Percentiles rank a stretch among this genome's conserved stretches.
Evolutionary conservation across 176 grass and related monocot species (phyloP).

Genomic region (Coix lacrymajobi): DNA sequence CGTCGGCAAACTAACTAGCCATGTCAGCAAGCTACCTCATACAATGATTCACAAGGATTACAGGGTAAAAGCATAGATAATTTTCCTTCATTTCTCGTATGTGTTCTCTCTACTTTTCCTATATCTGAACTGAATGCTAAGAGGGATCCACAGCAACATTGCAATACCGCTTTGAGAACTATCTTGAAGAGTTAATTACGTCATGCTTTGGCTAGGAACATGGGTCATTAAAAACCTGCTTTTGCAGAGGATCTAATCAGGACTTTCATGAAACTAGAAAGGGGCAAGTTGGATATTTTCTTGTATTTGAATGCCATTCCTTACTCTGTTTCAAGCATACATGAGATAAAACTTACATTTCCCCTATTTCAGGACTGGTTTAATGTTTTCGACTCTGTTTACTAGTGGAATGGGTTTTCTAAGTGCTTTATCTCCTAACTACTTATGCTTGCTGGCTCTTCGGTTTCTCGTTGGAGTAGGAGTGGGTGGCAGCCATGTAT

Average conservation of each 20-base stretch:
- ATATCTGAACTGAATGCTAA: not conserved
- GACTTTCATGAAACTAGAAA: not conserved
- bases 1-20: constrained; percentile 3
- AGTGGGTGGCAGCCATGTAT: constrained; percentile 54
- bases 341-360: not conserved
- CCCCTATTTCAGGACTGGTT: constrained; percentile 53
- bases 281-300: not conserved
- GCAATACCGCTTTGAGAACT: not conserved
- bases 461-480: constrained; percentile 67
- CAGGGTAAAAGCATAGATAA: not conserved
- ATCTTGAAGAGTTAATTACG: not conserved
- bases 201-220: not conserved
- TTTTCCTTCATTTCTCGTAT: not conserved
- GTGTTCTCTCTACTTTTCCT: not conserved
- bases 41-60: not conserved
- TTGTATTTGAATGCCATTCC: not conserved
- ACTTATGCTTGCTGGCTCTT: constrained; percentile 48
- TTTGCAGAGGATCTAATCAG: not conserved
- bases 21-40: not conserved
- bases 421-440: constrained; percentile 65
- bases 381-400: constrained; percentile 58
- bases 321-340: not conserved
- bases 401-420: constrained; percentile 53
- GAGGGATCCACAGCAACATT: not conserved
- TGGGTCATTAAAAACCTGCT: not conserved